phyloP scores from a whole-genome alignment of 306 rosid species.

The Hippophae tibetana region DNA sequence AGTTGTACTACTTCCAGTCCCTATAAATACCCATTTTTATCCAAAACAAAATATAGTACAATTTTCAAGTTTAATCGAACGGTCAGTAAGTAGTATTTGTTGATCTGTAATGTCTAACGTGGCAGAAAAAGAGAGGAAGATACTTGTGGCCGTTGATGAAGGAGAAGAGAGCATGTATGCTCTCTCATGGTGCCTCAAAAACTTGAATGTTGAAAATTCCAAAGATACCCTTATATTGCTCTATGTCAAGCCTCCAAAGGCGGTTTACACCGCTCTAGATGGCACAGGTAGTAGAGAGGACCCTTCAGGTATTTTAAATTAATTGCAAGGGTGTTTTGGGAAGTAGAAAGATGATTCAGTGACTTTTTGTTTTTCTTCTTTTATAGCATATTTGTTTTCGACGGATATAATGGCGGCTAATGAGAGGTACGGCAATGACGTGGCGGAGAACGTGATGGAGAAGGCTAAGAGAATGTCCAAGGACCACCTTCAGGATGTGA shows the following conservation, averaged over 20 bases:
- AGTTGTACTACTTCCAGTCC: not conserved
- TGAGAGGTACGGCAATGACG: constrained; percentile 46
- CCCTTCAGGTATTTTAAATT: not conserved
- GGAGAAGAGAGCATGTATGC: constrained; percentile 84
- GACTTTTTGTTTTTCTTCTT: not conserved
- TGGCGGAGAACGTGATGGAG: constrained; percentile 46
- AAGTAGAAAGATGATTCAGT: not conserved
- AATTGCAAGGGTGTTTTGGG: constrained; percentile 1
- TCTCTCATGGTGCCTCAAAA: constrained; percentile 70
- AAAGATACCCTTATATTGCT: constrained; percentile 58
- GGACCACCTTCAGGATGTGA: constrained; percentile 37
- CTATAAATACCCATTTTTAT: constrained; percentile 5
- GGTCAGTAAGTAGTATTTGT: no score
- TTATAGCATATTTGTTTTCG: constrained; percentile 62
- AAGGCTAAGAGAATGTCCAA: constrained; percentile 54
- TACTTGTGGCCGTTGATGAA: constrained; percentile 78
- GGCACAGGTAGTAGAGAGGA: constrained; percentile 47
- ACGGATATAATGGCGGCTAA: constrained; percentile 40
- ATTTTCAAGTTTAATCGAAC: no score
- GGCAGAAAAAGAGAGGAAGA: constrained; percentile 39
- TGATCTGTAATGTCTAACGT: constrained; percentile 38
- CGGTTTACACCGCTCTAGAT: constrained; percentile 40
- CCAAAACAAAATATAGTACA: no score
- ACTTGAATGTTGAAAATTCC: constrained; percentile 40
- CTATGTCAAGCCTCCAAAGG: constrained; percentile 49